Percentiles rank a stretch among this genome's conserved stretches.
Evolutionary conservation across 176 grass and related monocot species (phyloP).

Genomic region (Neostapfia colusana): DNA sequence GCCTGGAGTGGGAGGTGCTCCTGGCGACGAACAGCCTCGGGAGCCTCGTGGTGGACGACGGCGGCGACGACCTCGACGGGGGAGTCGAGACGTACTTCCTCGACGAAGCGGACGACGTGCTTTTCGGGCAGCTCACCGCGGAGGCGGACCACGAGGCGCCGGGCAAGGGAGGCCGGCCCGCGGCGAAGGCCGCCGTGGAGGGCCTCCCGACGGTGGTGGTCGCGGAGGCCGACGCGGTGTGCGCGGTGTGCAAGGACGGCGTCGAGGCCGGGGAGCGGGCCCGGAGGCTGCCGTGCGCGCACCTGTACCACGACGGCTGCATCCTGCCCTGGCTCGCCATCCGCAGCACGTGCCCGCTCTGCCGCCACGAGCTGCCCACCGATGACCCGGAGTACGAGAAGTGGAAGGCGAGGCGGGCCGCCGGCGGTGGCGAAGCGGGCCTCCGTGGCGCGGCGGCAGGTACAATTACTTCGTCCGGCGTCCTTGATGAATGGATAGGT

Average conservation of each 20-base stretch:
- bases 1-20: constrained; percentile 83
- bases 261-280: constrained; percentile 53
- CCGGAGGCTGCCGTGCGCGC: constrained; percentile 66
- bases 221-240: constrained; percentile 48
- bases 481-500: constrained; percentile 19
- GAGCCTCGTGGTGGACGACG: constrained; percentile 37
- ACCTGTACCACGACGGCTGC: constrained; percentile 71
- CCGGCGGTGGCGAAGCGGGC: neutral
- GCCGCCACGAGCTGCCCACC: constrained; percentile 74
- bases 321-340: constrained; percentile 81
- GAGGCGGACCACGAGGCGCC: constrained; percentile 48
- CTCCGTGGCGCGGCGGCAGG: constrained; percentile 31
- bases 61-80: constrained; percentile 26
- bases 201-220: constrained; percentile 59
- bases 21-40: constrained; percentile 63
- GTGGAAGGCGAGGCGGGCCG: constrained; percentile 45
- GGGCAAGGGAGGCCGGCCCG: constrained; percentile 51
- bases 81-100: constrained; percentile 59
- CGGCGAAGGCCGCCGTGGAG: constrained; percentile 63
- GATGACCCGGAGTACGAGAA: constrained; percentile 75
- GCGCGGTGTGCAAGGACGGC: constrained; percentile 84
- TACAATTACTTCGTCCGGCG: constrained; percentile 7
- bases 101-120: constrained; percentile 56
- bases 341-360: constrained; percentile 87
- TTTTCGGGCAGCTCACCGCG: constrained; percentile 59